Percentiles rank a stretch among this genome's conserved stretches.
Conservation (phyloP, 2,329 filamentous ascomycete species). For the Colletotrichum graminicola region DNA sequence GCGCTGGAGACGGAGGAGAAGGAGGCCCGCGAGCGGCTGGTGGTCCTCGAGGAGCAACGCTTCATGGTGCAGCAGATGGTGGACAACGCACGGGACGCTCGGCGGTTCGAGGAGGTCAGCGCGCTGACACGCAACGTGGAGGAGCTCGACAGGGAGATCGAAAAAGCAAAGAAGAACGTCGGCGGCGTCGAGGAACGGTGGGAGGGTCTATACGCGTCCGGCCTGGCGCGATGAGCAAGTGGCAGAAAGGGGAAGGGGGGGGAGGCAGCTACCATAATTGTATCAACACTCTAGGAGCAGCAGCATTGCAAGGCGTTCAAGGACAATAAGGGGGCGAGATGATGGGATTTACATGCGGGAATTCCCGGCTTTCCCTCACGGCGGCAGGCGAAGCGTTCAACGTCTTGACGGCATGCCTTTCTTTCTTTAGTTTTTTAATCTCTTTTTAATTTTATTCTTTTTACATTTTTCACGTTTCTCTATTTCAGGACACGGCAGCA, state of each 20-base stretch:
- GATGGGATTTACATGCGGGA: neutral
- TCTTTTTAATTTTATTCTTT: no score
- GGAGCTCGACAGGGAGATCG: constrained; percentile 84
- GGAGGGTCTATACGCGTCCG: constrained; percentile 62
- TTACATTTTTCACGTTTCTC: no score
- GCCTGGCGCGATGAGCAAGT: constrained; percentile 22
- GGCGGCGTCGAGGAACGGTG: constrained; percentile 72
- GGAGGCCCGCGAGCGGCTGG: constrained; percentile 80
- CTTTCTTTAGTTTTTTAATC: neutral
- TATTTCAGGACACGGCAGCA: constrained; percentile 4
- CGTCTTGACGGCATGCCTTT: no score
- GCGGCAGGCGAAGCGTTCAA: neutral
- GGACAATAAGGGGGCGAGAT: constrained; percentile 15
- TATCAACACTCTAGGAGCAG: constrained; percentile 10
- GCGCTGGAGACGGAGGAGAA: constrained; percentile 86
- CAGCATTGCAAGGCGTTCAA: constrained; percentile 54
- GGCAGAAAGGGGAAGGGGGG: neutral
- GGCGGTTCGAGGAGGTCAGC: constrained; percentile 88
- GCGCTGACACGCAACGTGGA: constrained; percentile 84
- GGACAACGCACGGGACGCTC: constrained; percentile 77
- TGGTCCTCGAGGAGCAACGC: constrained; percentile 90
- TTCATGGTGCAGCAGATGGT: constrained; percentile 93
- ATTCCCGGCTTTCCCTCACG: neutral
- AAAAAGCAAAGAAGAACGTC: constrained; percentile 73
- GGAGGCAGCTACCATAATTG: neutral